phyloP scores from a whole-genome alignment of 257 asterid species.

The Solanum peruvianum region DNA sequence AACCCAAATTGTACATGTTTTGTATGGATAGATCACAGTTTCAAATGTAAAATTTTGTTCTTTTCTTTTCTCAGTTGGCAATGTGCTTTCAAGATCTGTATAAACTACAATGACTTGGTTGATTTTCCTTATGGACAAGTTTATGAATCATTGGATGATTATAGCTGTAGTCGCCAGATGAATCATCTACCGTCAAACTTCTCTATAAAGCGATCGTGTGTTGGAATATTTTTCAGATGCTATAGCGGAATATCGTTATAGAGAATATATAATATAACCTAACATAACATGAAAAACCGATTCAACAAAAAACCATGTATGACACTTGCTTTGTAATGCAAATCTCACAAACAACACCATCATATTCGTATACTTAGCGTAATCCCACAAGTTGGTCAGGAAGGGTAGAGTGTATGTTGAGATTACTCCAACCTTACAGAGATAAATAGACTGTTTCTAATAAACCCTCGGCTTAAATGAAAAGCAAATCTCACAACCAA shows the following conservation, averaged over 20 bases:
- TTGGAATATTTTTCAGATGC: background rate
- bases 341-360: background rate
- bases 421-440: background rate
- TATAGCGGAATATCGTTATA: background rate
- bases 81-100: background rate
- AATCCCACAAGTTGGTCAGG: background rate
- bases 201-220: background rate
- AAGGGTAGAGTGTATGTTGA: background rate
- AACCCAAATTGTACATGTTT: conserved; percentile 32
- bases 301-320: background rate
- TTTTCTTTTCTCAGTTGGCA: background rate
- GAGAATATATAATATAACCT: too few relatives aligned
- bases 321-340: background rate
- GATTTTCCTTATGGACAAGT: background rate
- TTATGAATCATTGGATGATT: background rate
- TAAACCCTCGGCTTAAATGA: background rate
- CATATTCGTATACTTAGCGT: background rate
- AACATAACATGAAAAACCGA: background rate
- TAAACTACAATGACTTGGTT: background rate
- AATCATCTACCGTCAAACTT: background rate
- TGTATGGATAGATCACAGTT: conserved; percentile 21
- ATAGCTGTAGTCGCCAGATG: background rate
- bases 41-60: background rate
- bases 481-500: background rate
- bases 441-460: background rate